Evolutionary conservation across 2,329 filamentous ascomycete species (phyloP), one percentile per base, ranked within the genome.

Genomic region (Aspergillus sp.): DNA sequence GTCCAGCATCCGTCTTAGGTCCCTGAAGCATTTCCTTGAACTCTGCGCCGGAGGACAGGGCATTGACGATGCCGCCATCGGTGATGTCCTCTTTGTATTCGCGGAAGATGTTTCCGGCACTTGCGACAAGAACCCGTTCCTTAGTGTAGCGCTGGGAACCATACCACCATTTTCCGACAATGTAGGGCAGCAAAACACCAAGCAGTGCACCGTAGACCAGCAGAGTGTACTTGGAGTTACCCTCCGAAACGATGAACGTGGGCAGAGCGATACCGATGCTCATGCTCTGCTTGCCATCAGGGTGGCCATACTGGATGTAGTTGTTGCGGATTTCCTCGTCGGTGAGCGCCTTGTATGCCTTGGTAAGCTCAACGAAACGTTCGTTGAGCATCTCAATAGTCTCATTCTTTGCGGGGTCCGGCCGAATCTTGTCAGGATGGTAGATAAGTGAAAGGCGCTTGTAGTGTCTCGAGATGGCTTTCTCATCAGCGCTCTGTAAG

Each of bases 151-250:
- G 87, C 77, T 96, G 94, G 36, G 92, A 96, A 62, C 96, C 95
- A 74, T 99, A 99, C 95, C 95, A 99, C 95, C 95, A 99, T 61
- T 90, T 92, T 51, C 95, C 95, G 58, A 99, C 94, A 51, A 95
- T 82, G 75, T 96, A 99, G 2, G 95, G 95, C 55, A 99, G 82
- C 62, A 97, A 81, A 63, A 98, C 91, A 58, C 94, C 95, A 54
- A 99, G 87, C 41, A 98, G 84, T 36, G 89, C 78, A 39, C 92
- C 93, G 76, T 99, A 99, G 64, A 97, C 84, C 59, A 97, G 82
- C 62, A 99, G 83, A 57, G 99, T 90, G 73, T 96, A 98, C 81
- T 97, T 98, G 66, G 93, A 94, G 75, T 95, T 96, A 58, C 93
- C 94, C 67, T 97, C 92, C 13, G 91, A 90, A 58, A 99, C 85